phyloP scores from a whole-genome alignment of 1,139 yeast species.

The Kazachstania sp. region DNA sequence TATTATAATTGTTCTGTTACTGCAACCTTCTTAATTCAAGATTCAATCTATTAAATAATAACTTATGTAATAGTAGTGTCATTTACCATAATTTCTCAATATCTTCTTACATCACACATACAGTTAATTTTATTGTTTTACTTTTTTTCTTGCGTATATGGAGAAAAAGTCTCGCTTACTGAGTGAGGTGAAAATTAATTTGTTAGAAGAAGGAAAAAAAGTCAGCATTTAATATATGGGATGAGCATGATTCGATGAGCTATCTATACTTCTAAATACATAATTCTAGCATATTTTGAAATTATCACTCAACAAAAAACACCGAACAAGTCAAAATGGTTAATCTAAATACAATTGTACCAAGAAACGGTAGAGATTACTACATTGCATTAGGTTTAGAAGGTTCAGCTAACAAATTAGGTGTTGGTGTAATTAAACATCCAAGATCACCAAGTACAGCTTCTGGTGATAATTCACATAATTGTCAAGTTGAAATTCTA shows the following conservation, averaged over 20 bases:
- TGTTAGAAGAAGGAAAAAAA: neutral
- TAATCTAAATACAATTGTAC: conserved; percentile 22
- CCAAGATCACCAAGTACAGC: conserved; percentile 40
- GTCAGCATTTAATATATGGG: neutral
- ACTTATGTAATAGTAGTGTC: no score
- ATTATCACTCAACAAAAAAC: neutral
- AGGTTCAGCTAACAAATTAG: conserved; percentile 94
- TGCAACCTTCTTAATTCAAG: no score
- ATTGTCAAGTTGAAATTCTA: conserved; percentile 52
- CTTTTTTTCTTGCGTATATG: no score
- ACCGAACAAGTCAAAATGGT: conserved; percentile 9
- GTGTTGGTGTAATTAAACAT: conserved; percentile 86
- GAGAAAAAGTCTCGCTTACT: no score
- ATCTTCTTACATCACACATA: no score
- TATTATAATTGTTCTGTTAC: no score
- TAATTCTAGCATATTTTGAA: no score
- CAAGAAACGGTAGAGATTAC: conserved; percentile 36
- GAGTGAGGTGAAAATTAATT: neutral
- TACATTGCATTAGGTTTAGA: conserved; percentile 83
- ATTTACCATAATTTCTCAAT: no score
- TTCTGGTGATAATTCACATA: conserved; percentile 31
- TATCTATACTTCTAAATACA: no score
- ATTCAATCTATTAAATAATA: no score
- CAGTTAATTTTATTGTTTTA: no score
- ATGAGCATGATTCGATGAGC: no score